Percentiles rank a stretch among this genome's conserved stretches.
Evolutionary conservation across 1,284 basidiomycete genomes (phyloP).

Genomic region (Erythrobasidium hasegawianum): DNA sequence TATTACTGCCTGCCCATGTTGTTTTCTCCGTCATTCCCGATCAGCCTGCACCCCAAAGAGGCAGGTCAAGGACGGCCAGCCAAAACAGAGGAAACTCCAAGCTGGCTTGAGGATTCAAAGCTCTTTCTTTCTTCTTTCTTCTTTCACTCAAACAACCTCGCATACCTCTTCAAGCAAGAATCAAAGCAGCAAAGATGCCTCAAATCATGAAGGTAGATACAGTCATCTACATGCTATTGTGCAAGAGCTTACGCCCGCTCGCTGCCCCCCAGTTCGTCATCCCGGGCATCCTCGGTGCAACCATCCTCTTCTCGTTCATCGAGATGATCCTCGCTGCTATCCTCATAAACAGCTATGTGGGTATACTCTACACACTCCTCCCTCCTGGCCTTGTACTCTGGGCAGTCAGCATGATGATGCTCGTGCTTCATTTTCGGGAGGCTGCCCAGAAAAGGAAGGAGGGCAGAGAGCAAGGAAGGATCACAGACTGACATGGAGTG

Average conservation of each 20-base stretch:
- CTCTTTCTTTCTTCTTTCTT: not conserved
- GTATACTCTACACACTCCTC: not conserved
- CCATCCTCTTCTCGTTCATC: slow-evolving; percentile 42
- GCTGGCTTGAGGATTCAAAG: no score
- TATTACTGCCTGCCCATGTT: no score
- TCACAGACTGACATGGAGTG: no score
- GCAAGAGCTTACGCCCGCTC: not conserved
- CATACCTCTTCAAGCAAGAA: no score
- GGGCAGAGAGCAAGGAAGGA: no score
- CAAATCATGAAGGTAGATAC: not conserved
- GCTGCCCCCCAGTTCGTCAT: slow-evolving; percentile 35
- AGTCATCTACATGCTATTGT: not conserved
- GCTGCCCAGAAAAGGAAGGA: no score
- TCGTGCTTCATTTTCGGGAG: no score
- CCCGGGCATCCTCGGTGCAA: slow-evolving; percentile 38
- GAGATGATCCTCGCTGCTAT: slow-evolving; percentile 41
- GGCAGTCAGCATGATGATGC: not conserved
- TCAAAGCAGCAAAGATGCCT: slow-evolving; percentile 4
- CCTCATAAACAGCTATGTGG: slow-evolving; percentile 35
- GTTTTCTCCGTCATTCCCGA: no score
- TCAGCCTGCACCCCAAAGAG: no score
- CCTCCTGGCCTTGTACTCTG: not conserved
- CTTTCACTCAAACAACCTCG: not conserved
- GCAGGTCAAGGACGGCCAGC: no score
- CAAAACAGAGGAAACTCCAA: no score